Base-by-base conservation (phyloP, 306 rosid species). In the Quercus agrifolia region DNA sequence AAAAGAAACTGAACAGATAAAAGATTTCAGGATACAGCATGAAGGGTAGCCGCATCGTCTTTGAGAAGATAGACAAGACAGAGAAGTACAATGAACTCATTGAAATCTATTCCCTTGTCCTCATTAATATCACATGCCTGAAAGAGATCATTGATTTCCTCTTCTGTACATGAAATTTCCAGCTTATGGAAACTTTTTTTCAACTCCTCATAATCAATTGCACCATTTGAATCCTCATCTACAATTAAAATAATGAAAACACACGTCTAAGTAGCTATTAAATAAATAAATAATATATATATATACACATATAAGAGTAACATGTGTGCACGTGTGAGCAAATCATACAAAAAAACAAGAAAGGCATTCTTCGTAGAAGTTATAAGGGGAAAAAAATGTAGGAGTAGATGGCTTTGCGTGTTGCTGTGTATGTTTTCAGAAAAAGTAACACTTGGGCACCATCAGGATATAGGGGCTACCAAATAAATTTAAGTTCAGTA, bases 171-270 rank as follows among this genome's bases (percentile, higher is more conserved):
- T 5, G 92, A 73, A 74, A 92, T 86, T 78, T 88, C 94, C 84
- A 95, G 88, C 86, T 89, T 82, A 1, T 13, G 84, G 85, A 95
- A 95, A 82, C 98, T 87, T 54, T 84, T 83, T 59, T 84, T 92
- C 90, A 95, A 83, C 85, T 95, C 99, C 66, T 75, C 91, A 17
- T 81, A 86, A 84, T 95, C 99, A 46, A 95, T 90, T 58, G 72
- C 82, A 14, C 98, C 99, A 70, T 95, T 92, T 27, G 91, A 90
- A 86, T 95, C 99, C 88, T 91, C 99, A 68, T 95, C 99, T 94
- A 82, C 44, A 64, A 35, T 61, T 71, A 81, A 82, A 74, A 10
- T 66, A 51, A 86, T 6, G 72, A 81, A 79, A 56, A 64, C 55
- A 80, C 63, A 70, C 6, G 66, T 78, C 38, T 25, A 31, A 21